Evolutionary conservation across 129 eudicot genomes (phyloP), one percentile per base, ranked within the genome.

Genomic region (Flaveria brownii): DNA sequence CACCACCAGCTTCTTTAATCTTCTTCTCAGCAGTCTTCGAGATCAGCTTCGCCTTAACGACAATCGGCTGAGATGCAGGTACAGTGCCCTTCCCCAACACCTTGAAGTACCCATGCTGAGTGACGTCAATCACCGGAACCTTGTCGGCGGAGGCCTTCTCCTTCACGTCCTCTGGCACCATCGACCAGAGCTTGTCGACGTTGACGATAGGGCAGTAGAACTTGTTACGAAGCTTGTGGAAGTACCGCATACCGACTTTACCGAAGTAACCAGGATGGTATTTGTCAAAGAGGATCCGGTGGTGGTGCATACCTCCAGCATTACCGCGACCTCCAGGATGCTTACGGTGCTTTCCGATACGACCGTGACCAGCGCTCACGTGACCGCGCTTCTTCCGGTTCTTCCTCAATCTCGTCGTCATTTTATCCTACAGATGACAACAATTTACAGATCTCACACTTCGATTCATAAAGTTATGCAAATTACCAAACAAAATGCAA

Each of bases 241-340:
- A 88, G 88, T 88, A 88, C 20, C 90, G 43, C 90, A 83, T 88
- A 78, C 90, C 90, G 23, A 88, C 90, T 68, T 88, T 88, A 0
- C 93, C 88, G 62, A 88, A 88, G 80, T 86, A 86, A 3, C 90
- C 93, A 1, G 90, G 93, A 81, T 85, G 90, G 78, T 88, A 88
- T 88, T 88, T 88, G 88, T 88, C 88, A 80, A 88, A 88, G n/a
- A 88, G 83, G 83, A 88, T 88, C 6, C 93, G 81, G 80, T 83
- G 93, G 83, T 88, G 93, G 83, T 88, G 93, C 90, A 85, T 77
- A 1, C 92, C 89, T 39, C 87, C 86, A 30, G 89, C 87, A 70
- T 83, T 83, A 39, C 90, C 90, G 5, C 87, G 87, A 54, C 90
- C 87, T 12, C 90, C 90, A 16, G 90, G 90, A 83, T 86, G 87